Conservation (phyloP, 768 basidiomycete species). For the Termitomyces heimii region DNA sequence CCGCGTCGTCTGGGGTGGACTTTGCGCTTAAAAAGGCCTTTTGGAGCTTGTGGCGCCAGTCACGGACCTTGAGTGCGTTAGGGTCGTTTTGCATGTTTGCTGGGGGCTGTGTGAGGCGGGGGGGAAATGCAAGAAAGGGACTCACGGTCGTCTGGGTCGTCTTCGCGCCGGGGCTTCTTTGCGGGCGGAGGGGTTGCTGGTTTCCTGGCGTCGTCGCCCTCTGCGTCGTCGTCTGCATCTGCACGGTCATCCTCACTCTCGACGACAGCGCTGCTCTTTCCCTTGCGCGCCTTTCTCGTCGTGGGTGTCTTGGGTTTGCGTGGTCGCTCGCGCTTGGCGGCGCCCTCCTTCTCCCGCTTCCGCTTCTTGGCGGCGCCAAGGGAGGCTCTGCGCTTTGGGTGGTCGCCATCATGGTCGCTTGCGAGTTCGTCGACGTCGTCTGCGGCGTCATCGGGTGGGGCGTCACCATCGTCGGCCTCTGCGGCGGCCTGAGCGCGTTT, state of each 20-base stretch:
- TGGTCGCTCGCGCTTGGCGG: conserved; percentile 13
- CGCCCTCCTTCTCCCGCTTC: conserved; percentile 53
- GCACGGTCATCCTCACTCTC: conserved; percentile 63
- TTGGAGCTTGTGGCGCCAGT: conserved; percentile 79
- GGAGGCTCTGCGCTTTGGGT: conserved; percentile 53
- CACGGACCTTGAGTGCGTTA: conserved; percentile 65
- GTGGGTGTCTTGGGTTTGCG: conserved; percentile 1
- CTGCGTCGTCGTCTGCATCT: conserved; percentile 30
- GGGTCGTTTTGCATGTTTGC: conserved; percentile 40
- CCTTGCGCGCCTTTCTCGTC: conserved; percentile 32
- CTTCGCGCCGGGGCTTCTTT: conserved; percentile 58
- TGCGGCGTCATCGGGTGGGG: conserved; percentile 46
- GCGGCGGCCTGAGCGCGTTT: conserved; percentile 17
- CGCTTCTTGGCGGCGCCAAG: conserved; percentile 46
- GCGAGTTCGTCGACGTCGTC: conserved; percentile 62
- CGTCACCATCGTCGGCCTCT: conserved; percentile 14
- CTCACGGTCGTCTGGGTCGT: conserved; percentile 60
- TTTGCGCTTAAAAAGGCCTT: conserved; percentile 49
- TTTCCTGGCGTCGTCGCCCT: conserved; percentile 37
- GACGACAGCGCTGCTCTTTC: conserved; percentile 48
- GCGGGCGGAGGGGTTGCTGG: conserved; percentile 48
- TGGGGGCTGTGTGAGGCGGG: background rate
- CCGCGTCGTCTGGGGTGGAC: conserved; percentile 11
- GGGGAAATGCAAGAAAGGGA: background rate
- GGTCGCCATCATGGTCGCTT: conserved; percentile 41